Conservation (phyloP, 441 rosid genomes). For the Francoa sonchifolia region DNA sequence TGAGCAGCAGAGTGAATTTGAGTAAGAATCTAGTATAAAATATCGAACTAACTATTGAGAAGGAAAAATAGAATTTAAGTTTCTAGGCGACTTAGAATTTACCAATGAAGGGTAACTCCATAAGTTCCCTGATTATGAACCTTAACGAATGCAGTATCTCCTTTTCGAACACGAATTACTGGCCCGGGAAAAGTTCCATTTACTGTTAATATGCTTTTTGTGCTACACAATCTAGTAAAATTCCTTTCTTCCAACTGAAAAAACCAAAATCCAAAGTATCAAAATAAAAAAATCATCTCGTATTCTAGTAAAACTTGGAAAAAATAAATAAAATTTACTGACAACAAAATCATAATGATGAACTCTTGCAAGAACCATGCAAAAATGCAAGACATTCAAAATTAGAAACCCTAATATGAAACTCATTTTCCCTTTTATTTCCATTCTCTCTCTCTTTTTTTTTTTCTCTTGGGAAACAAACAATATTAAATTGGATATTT, state of each 20-base stretch:
- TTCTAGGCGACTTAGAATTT: neutral
- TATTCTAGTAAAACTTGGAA: too few species aligned
- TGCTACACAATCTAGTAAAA: constrained; percentile 32
- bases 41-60: neutral
- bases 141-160: constrained; percentile 30
- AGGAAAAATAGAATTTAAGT: neutral
- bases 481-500: too few species aligned
- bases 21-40: neutral
- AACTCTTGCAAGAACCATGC: too few species aligned
- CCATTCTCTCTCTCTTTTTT: too few species aligned
- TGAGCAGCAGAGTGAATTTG: neutral
- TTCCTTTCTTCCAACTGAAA: neutral
- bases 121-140: constrained; percentile 31
- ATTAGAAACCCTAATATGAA: neutral
- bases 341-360: neutral
- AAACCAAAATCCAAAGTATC: neutral
- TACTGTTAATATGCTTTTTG: constrained; percentile 39
- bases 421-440: neutral
- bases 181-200: constrained; percentile 52
- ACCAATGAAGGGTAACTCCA: constrained; percentile 46
- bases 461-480: too few species aligned
- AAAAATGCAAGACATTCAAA: too few species aligned
- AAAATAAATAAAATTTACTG: neutral
- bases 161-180: constrained; percentile 27
- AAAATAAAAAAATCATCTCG: neutral